Evolutionary conservation across 768 basidiomycete species (phyloP), one percentile per base, ranked within the genome.

Genomic region (Lentinula lateritia): DNA sequence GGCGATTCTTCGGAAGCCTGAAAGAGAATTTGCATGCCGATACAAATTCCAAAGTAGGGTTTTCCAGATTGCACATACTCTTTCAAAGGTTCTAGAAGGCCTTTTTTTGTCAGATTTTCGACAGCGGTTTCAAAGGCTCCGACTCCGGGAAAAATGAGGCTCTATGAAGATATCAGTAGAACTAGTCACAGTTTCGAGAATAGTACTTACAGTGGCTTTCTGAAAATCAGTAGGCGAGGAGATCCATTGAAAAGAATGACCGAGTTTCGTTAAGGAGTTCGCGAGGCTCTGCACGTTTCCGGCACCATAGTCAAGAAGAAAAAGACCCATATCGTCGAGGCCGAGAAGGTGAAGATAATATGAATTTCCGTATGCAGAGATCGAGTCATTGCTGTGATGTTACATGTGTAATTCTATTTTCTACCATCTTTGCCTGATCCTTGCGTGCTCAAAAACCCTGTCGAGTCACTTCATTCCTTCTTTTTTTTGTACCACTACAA

Each of bases 21-120:
- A 76, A 94, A 98, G 63, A 99, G 90, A 61, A 97, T 85, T 74
- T 99, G 97, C 88, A 99, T 89, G 68, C 97, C 97, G 69, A 99
- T 92, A 76, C 97, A 99, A 78, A 99, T 98, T 42, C 93, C 93
- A 74, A 97, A 93, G 75, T 97, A 99, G 2, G 96, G 97, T 67
- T 82, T 84, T 28, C 97, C 96, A 10, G 92, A 92, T 15, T 75
- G 74, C 67, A 99, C 87, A 73, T 98, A 99, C 55, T 81, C 75
- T 63, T 82, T 83, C 61, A 99, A 80, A 28, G 93, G 94, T 64
- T 90, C 84, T 39, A 90, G 80, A 62, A 95, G 83, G 20, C 90
- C 92, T 63, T 86, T 86, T 16, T 80, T 72, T 15, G 76, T 74
- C 55, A 99, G 85, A 61, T 90, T 87, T 53, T 82, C 80, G 66